A percentile compares a stretch with the other conserved stretches of the same genome.
Conservation (phyloP, 805 yeast species). For the Komagataella mondaviorum region DNA sequence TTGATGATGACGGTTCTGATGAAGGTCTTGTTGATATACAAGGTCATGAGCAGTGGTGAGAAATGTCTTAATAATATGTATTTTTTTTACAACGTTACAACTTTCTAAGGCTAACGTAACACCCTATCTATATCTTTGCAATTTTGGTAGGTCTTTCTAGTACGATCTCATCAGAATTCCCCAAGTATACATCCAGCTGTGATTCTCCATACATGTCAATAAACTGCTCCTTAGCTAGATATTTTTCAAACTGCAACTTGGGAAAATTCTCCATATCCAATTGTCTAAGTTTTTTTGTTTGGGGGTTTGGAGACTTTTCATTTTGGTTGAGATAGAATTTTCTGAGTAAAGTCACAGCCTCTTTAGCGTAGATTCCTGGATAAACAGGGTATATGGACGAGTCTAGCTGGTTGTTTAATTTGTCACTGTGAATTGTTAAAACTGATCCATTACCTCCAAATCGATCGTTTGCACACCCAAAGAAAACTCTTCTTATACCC, state of each 20-base stretch:
- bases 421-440: constrained; percentile 38
- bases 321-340: constrained; percentile 80
- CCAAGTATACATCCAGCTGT: not conserved
- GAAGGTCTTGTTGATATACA: not conserved
- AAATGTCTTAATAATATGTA: not conserved
- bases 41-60: not conserved
- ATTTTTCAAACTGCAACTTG: constrained; percentile 37
- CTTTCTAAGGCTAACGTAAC: not conserved
- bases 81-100: not conserved
- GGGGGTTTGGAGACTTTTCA: constrained; percentile 71
- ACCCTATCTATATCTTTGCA: not conserved
- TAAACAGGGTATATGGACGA: constrained; percentile 33
- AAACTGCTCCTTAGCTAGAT: constrained; percentile 39
- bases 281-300: constrained; percentile 55
- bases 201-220: constrained; percentile 29
- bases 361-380: constrained; percentile 73
- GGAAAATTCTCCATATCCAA: constrained; percentile 49
- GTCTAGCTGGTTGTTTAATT: constrained; percentile 5
- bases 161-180: not conserved
- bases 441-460: constrained; percentile 97
- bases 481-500: constrained; percentile 58
- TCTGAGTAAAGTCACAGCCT: constrained; percentile 71
- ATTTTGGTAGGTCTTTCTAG: not conserved
- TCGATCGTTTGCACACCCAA: constrained; percentile 90
- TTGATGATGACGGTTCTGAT: not conserved